phyloP scores from a whole-genome alignment of 345 rosid species.

The Adansonia digitata region DNA sequence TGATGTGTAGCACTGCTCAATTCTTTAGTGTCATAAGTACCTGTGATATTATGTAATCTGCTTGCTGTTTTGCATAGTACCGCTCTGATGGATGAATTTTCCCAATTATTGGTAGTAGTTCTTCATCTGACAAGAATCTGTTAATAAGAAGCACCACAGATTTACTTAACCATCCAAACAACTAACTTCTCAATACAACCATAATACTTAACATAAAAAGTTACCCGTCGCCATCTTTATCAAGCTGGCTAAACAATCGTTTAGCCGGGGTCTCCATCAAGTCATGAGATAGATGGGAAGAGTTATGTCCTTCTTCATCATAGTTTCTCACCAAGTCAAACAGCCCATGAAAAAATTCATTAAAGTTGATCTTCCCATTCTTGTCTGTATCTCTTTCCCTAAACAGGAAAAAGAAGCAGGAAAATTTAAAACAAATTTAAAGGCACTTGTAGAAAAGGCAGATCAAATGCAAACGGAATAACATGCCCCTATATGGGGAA shows the following conservation, averaged over 20 bases:
- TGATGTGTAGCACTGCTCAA: background rate
- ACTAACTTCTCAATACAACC: conserved; percentile 6
- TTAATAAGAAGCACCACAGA: conserved; percentile 10
- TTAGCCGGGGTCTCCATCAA: conserved; percentile 75
- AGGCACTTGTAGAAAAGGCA: background rate
- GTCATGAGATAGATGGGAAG: conserved; percentile 58
- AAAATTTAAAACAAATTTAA: conserved; percentile 13
- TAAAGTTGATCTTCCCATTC: conserved; percentile 78
- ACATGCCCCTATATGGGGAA: background rate
- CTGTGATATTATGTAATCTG: conserved; percentile 87
- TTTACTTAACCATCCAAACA: conserved; percentile 13
- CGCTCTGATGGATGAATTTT: conserved; percentile 93
- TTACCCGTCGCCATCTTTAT: conserved; percentile 88
- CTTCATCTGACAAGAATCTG: conserved; percentile 71
- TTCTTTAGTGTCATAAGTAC: conserved; percentile 27
- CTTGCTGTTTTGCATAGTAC: conserved; percentile 94
- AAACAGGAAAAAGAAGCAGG: conserved; percentile 6
- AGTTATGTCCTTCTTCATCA: conserved; percentile 67
- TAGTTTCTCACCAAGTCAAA: conserved; percentile 88
- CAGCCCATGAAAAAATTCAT: conserved; percentile 88
- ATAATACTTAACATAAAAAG: background rate
- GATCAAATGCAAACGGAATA: background rate
- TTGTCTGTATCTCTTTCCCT: conserved; percentile 94
- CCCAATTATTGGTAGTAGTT: conserved; percentile 68
- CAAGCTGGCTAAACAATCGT: conserved; percentile 70